A percentile compares a stretch with the other conserved stretches of the same genome.
Conservation (phyloP, 1,284 basidiomycete species). For the Omphalotus olearius region DNA sequence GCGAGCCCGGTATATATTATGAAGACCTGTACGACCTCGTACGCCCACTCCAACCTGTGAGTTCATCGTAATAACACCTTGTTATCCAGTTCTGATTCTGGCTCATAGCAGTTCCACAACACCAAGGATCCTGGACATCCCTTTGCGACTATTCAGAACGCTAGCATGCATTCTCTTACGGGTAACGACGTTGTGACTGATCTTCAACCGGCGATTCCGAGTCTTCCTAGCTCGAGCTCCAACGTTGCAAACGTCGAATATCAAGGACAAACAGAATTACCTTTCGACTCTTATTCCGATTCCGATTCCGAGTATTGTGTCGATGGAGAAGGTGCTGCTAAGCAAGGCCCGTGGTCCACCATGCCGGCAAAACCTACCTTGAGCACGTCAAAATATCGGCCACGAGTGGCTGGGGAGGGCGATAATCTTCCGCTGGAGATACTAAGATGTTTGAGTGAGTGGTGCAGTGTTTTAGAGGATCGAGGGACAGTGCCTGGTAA, state of each 20-base stretch:
- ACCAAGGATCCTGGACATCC: neutral
- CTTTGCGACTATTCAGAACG: conserved; percentile 1
- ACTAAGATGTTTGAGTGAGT: conserved; percentile 50
- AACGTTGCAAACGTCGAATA: neutral
- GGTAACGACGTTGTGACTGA: neutral
- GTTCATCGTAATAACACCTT: conserved; percentile 8
- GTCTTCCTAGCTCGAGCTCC: neutral
- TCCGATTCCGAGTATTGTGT: conserved; percentile 53
- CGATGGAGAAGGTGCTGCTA: conserved; percentile 37
- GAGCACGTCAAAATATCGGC: conserved; percentile 6
- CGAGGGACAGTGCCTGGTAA: conserved; percentile 47
- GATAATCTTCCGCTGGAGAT: conserved; percentile 51
- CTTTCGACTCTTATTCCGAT: neutral
- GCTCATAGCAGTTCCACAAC: neutral
- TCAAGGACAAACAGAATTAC: neutral
- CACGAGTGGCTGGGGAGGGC: conserved; percentile 18
- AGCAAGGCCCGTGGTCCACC: conserved; percentile 15
- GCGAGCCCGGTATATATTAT: conserved; percentile 55
- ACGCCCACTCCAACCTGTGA: conserved; percentile 37
- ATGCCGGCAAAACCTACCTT: neutral
- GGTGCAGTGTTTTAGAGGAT: conserved; percentile 54
- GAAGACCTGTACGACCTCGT: conserved; percentile 54
- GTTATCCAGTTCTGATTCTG: no score
- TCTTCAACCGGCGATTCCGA: neutral
- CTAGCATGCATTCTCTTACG: neutral